Conservation (phyloP, 345 rosid genomes). For the Hevea brasiliensis region DNA sequence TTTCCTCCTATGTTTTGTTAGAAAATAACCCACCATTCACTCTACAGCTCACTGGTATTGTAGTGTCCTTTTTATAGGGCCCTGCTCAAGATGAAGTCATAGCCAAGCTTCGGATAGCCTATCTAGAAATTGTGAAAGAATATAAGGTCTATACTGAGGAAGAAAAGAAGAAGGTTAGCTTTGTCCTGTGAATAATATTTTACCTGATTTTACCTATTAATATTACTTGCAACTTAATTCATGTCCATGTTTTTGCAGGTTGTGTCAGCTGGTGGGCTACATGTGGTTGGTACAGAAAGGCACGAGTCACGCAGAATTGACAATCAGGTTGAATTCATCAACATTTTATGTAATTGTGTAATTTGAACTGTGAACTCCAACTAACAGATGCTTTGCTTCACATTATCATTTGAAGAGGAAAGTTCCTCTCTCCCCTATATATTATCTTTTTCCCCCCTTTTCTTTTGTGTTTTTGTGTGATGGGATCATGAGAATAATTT, state of each 20-base stretch:
- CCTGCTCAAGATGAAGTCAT: constrained; percentile 92
- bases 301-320: constrained; percentile 94
- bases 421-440: neutral
- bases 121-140: constrained; percentile 69
- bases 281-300: constrained; percentile 91
- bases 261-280: constrained; percentile 91
- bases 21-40: constrained; percentile 1
- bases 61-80: constrained; percentile 46
- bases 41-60: neutral
- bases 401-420: neutral
- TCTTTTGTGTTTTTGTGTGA: neutral
- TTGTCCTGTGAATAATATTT: neutral
- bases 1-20: neutral
- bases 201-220: constrained; percentile 19
- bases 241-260: constrained; percentile 49
- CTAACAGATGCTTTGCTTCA: neutral
- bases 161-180: constrained; percentile 76
- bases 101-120: constrained; percentile 72
- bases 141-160: constrained; percentile 78
- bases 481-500: neutral
- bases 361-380: neutral
- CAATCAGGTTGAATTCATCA: constrained; percentile 63
- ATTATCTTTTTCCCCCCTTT: neutral
- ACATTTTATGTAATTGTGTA: neutral
- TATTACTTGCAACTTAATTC: constrained; percentile 14